Percentiles rank a stretch among this genome's conserved stretches.
phyloP scores from a whole-genome alignment of 2,329 filamentous ascomycete species.

The Diaporthe sp. region DNA sequence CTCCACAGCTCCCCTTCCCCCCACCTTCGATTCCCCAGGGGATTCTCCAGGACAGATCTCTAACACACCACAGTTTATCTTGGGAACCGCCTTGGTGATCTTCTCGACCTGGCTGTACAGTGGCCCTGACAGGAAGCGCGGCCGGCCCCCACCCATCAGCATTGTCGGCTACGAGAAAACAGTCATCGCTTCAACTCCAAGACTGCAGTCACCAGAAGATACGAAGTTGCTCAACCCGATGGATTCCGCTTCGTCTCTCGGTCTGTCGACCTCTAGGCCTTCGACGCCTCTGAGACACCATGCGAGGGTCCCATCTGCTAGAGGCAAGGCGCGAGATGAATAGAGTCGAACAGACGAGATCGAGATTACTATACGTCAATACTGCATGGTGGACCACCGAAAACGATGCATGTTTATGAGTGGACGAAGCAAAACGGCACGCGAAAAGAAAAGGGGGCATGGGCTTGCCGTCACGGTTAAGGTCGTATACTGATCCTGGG shows the following conservation, averaged over 20 bases:
- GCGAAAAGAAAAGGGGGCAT: neutral
- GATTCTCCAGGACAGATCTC: slow-evolving; percentile 36
- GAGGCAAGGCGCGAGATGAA: slow-evolving; percentile 56
- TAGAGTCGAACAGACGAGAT: slow-evolving; percentile 43
- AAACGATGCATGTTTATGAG: neutral
- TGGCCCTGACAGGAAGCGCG: slow-evolving; percentile 71
- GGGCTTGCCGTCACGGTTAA: neutral
- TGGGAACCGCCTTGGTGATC: slow-evolving; percentile 85
- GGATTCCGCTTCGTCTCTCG: slow-evolving; percentile 55
- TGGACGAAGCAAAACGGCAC: neutral
- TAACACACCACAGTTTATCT: slow-evolving; percentile 74
- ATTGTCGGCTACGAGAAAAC: slow-evolving; percentile 86
- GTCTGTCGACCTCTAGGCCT: slow-evolving; percentile 62
- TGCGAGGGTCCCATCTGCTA: slow-evolving; percentile 53
- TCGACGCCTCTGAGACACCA: slow-evolving; percentile 58
- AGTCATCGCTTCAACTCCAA: slow-evolving; percentile 66
- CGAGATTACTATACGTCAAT: neutral
- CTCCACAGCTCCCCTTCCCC: neutral
- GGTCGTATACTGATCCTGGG: neutral
- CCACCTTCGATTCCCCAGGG: slow-evolving; percentile 2
- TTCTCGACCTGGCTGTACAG: slow-evolving; percentile 90
- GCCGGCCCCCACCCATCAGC: slow-evolving; percentile 75
- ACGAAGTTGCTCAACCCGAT: slow-evolving; percentile 58
- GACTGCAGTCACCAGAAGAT: slow-evolving; percentile 47
- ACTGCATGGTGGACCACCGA: neutral